Conservation (phyloP, 2,329 filamentous ascomycete species). For the Aspergillus piperis region DNA sequence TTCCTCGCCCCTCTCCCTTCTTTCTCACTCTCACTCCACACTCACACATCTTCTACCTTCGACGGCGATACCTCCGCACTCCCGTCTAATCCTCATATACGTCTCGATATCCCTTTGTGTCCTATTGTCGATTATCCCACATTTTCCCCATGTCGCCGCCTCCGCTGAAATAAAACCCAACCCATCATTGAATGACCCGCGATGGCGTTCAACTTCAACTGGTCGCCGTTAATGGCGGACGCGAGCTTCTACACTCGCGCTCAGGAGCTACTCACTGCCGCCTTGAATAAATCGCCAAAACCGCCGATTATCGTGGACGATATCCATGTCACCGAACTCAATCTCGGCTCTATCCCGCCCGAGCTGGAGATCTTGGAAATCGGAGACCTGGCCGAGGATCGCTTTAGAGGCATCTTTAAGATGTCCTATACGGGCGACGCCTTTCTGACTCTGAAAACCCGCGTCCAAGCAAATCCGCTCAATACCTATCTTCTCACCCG, state of each 20-base stretch:
- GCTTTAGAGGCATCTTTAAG: conserved; percentile 97
- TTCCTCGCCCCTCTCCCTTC: conserved; percentile 25
- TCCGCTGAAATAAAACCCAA: conserved; percentile 9
- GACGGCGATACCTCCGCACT: conserved; percentile 16
- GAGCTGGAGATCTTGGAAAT: conserved; percentile 97
- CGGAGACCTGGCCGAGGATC: conserved; percentile 93
- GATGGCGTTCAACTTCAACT: conserved; percentile 99
- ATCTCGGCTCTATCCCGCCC: conserved; percentile 89
- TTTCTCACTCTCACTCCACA: background rate
- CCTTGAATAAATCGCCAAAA: conserved; percentile 96
- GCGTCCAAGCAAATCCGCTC: conserved; percentile 95
- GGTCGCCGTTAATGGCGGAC: conserved; percentile 97
- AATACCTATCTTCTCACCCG: conserved; percentile 94
- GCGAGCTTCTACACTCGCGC: conserved; percentile 86
- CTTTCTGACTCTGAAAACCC: conserved; percentile 89
- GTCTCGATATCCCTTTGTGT: conserved; percentile 8
- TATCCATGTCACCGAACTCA: conserved; percentile 96
- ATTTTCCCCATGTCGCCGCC: conserved; percentile 6
- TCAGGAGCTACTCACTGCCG: conserved; percentile 89
- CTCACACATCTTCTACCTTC: conserved; percentile 5
- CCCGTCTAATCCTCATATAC: background rate
- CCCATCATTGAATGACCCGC: conserved; percentile 31
- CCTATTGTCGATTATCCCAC: background rate
- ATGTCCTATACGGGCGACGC: conserved; percentile 98
- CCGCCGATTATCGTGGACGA: conserved; percentile 99